phyloP scores from a whole-genome alignment of 1,284 basidiomycete genomes.

The Austropuccinia psidii region DNA sequence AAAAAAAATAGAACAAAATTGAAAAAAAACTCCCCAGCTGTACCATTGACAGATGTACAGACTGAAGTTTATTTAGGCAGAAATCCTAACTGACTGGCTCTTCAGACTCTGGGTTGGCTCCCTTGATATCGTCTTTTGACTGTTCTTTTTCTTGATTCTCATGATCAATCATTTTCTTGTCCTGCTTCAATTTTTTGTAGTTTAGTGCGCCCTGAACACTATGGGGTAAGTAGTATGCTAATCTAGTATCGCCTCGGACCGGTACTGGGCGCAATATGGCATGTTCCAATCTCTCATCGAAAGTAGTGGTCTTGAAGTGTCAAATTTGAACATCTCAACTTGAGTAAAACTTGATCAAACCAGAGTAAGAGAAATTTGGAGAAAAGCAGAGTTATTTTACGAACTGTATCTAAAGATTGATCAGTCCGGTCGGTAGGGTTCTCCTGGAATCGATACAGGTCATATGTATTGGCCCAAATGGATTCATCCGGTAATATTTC shows the following conservation, averaged over 20 bases:
- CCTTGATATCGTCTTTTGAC: not conserved
- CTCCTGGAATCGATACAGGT: constrained; percentile 78
- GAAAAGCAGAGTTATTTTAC: not conserved
- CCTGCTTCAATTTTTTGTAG: constrained; percentile 10
- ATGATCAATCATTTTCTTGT: constrained; percentile 28
- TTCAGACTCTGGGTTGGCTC: not conserved
- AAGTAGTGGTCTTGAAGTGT: not conserved
- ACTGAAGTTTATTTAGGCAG: too few species aligned
- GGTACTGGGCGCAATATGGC: constrained; percentile 23
- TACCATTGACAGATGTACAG: too few species aligned
- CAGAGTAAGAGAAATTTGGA: not conserved
- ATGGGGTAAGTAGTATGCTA: constrained; percentile 22
- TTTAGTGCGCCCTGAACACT: not conserved
- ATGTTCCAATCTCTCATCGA: constrained; percentile 15
- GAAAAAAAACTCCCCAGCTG: not conserved
- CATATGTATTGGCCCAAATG: constrained; percentile 81
- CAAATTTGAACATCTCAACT: not conserved
- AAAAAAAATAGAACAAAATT: not conserved
- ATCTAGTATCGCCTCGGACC: not conserved
- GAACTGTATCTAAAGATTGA: not conserved
- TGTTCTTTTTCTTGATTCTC: too few species aligned
- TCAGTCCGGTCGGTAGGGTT: constrained; percentile 53
- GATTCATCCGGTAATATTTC: constrained; percentile 77
- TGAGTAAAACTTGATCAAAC: not conserved
- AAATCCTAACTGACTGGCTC: constrained; percentile 6